phyloP scores from a whole-genome alignment of 2,329 filamentous ascomycete genomes.

The Massarina eburnea region DNA sequence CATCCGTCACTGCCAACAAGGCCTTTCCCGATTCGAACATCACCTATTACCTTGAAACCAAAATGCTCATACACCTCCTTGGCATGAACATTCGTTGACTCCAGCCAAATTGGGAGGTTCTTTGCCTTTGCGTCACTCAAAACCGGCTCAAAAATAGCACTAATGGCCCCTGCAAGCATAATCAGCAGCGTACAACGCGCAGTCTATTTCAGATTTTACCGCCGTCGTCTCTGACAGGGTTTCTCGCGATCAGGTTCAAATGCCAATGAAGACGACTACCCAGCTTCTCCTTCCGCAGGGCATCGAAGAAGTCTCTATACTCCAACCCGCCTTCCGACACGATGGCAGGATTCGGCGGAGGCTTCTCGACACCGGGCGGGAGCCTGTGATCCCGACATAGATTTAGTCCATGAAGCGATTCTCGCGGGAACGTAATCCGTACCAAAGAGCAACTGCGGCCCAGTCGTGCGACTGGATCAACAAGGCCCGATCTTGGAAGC shows the following conservation, averaged over 20 bases:
- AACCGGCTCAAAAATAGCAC: conserved; percentile 2
- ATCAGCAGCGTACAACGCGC: not conserved
- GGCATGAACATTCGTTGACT: conserved; percentile 5
- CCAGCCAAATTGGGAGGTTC: conserved; percentile 4
- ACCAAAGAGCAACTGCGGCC: conserved; percentile 4
- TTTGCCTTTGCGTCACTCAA: conserved; percentile 1
- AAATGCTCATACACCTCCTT: conserved; percentile 4
- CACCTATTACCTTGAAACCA: conserved; percentile 4
- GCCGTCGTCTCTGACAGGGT: not conserved
- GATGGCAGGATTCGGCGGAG: not conserved
- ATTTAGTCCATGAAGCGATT: not conserved
- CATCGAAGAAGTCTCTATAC: conserved; percentile 3
- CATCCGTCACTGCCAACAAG: conserved; percentile 4
- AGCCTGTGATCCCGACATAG: not conserved
- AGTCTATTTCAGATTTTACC: not conserved
- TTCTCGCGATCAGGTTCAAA: conserved; percentile 1
- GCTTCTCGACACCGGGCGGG: conserved; percentile 5
- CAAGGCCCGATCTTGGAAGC: conserved; percentile 1
- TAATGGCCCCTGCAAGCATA: conserved; percentile 1
- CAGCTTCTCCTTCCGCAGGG: conserved; percentile 2
- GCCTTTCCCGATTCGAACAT: conserved; percentile 2
- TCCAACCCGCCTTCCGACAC: not conserved
- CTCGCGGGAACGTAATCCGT: not conserved
- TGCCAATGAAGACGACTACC: conserved; percentile 5
- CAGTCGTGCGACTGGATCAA: conserved; percentile 4